Conservation (phyloP, 2,329 filamentous ascomycete species). For the Calonectria pseudoreteaudii region DNA sequence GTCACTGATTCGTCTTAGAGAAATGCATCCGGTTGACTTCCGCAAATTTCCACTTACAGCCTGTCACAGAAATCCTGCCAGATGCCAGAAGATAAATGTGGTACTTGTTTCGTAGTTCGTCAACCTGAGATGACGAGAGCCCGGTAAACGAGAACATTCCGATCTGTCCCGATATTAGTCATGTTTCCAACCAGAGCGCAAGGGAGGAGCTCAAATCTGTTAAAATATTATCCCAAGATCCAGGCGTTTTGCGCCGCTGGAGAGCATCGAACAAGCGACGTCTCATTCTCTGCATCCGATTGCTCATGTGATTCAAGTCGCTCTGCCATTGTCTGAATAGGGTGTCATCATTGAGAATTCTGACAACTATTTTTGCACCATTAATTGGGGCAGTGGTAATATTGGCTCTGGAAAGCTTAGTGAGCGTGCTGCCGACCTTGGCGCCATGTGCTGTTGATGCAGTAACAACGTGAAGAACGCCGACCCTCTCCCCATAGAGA, state of each 20-base stretch:
- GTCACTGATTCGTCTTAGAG: not conserved
- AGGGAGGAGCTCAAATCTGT: not conserved
- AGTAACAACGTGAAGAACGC: conserved; percentile 36
- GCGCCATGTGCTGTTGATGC: not conserved
- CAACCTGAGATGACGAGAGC: not conserved
- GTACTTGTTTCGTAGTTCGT: not conserved
- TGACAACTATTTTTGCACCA: not conserved
- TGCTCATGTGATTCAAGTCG: not conserved
- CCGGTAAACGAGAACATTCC: not conserved
- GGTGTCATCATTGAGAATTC: not conserved
- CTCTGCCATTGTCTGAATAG: not conserved
- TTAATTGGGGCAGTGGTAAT: not conserved
- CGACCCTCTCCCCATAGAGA: conserved; percentile 51
- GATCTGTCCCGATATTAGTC: not conserved
- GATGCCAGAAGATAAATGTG: not conserved
- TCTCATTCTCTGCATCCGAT: not conserved
- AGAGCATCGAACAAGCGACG: not conserved
- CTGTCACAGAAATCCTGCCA: not conserved
- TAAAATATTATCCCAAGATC: not conserved
- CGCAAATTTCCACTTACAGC: not conserved
- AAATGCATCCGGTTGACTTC: no score
- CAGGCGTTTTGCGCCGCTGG: not conserved
- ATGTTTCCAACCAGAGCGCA: not conserved
- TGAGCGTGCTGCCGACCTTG: not conserved
- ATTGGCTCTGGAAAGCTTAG: not conserved